Base-by-base conservation (phyloP, 176 grass and related monocot species). In the Oryza meyeriana region DNA sequence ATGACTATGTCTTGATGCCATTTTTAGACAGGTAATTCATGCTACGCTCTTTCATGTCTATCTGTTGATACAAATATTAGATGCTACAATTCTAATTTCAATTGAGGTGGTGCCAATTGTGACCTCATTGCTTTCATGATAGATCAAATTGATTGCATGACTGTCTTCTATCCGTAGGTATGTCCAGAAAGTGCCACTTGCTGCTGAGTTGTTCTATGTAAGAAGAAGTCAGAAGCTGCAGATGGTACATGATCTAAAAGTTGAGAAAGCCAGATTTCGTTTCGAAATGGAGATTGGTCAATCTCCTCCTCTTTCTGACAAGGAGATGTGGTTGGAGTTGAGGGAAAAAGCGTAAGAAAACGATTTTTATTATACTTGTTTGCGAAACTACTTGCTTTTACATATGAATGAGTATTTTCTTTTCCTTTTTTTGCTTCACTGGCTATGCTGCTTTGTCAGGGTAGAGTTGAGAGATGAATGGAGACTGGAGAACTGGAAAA, bases 381-480 rank as follows among this genome's bases (percentile, higher is more conserved):
- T 33, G 32, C 32, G 4, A 33, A 33, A 33, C 36, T 39, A 8
- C 36, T 9, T 39, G 36, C 36, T 39, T 39, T 9, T 39, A 39
- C 36, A 39, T 39, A 39, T 39, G 6, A 33, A 39, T 39, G 8
- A 8, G 4, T 39, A 6, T 39, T 39, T 39, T 39, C 1, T 8
- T 39, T 39, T 8, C 1, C 7, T 39, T 39, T 39, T 39, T 39
- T 39, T 39, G 36, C 36, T 39, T 39, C 2, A 39, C 36, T 39
- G 5, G 64, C 58, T 77, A 18, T 76, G 61, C 18, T 75, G 61
- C 59, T 72, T 87, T 89, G 80, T 88, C 88, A 97, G 95, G 64
- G 75, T 97, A 91, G 95, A 97, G 38, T 81, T 97, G 80, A 91
- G 86, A 87, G 92, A 94, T 74, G 95, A 97, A 64, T 89, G 81